phyloP scores from a whole-genome alignment of 1,139 yeast species.

The Sugiyamaella grinbergsii region DNA sequence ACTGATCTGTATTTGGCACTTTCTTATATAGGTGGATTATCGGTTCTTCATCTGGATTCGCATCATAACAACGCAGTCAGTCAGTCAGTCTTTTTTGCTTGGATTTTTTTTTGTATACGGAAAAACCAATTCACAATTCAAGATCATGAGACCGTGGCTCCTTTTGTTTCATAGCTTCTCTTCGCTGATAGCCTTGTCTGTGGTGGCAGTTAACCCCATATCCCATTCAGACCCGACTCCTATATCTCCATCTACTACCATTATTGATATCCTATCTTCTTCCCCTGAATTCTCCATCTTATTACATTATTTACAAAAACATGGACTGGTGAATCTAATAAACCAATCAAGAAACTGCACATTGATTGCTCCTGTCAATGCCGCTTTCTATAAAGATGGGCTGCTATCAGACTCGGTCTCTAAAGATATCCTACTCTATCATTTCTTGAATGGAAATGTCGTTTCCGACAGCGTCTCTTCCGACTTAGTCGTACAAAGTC shows the following conservation, averaged over 20 bases:
- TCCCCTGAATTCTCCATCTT: conserved; percentile 75
- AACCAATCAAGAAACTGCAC: conserved; percentile 71
- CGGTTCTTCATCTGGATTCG: no score
- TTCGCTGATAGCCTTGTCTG: no score
- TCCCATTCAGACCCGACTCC: background rate
- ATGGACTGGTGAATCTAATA: conserved; percentile 67
- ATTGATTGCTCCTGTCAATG: conserved; percentile 80
- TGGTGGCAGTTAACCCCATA: background rate
- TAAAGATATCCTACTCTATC: conserved; percentile 41
- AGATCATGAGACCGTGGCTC: no score
- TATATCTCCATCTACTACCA: conserved; percentile 42
- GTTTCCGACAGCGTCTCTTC: conserved; percentile 25
- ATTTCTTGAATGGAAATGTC: conserved; percentile 40
- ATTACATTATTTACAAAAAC: conserved; percentile 62
- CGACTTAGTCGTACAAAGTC: conserved; percentile 25
- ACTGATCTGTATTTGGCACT: no score
- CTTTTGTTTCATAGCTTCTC: no score
- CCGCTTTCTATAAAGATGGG: conserved; percentile 58
- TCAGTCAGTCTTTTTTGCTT: no score
- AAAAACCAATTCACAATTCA: no score
- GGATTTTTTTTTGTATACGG: no score
- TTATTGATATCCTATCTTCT: conserved; percentile 74
- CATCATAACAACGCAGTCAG: no score
- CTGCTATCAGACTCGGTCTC: conserved; percentile 31
- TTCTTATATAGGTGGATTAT: no score